Percentiles rank a stretch among this genome's conserved stretches.
Conservation (phyloP, 129 eudicot species). For the Escallonia herrerae region DNA sequence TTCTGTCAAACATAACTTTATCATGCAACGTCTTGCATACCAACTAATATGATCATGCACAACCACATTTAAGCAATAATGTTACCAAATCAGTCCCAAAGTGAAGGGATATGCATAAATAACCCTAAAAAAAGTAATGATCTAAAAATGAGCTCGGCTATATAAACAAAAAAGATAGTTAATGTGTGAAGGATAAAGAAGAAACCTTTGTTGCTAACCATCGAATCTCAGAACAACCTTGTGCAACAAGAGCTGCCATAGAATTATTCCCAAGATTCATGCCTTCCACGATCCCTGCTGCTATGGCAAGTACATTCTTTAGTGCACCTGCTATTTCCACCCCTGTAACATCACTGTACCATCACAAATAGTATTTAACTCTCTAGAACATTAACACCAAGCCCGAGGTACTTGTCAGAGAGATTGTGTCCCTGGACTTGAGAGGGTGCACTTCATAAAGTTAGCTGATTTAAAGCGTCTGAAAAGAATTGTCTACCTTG, state of each 20-base stretch:
- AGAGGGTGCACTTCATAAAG: neutral
- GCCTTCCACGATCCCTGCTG: constrained; percentile 98
- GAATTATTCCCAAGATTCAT: constrained; percentile 92
- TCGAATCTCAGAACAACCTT: constrained; percentile 94
- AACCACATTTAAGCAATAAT: too few relatives aligned
- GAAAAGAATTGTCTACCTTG: constrained; percentile 47
- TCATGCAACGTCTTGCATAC: too few relatives aligned
- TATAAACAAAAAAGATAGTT: too few relatives aligned
- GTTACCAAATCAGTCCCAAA: too few relatives aligned
- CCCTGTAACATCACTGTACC: constrained; percentile 97
- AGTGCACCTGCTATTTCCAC: constrained; percentile 99
- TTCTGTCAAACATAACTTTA: too few relatives aligned
- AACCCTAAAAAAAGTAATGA: too few relatives aligned
- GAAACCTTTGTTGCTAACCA: constrained; percentile 92
- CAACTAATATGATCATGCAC: too few relatives aligned
- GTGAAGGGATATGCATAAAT: too few relatives aligned
- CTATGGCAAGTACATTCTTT: constrained; percentile 92
- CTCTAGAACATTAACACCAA: neutral
- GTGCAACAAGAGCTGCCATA: constrained; percentile 98
- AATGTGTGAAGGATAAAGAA: too few relatives aligned
- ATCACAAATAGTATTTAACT: constrained; percentile 23
- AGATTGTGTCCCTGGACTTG: neutral
- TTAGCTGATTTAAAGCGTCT: neutral
- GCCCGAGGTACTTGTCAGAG: neutral
- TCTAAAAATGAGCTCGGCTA: too few relatives aligned